Percentiles rank a stretch among this genome's conserved stretches.
phyloP scores from a whole-genome alignment of 176 grass and related monocot species.

The Panicum miliaceum region DNA sequence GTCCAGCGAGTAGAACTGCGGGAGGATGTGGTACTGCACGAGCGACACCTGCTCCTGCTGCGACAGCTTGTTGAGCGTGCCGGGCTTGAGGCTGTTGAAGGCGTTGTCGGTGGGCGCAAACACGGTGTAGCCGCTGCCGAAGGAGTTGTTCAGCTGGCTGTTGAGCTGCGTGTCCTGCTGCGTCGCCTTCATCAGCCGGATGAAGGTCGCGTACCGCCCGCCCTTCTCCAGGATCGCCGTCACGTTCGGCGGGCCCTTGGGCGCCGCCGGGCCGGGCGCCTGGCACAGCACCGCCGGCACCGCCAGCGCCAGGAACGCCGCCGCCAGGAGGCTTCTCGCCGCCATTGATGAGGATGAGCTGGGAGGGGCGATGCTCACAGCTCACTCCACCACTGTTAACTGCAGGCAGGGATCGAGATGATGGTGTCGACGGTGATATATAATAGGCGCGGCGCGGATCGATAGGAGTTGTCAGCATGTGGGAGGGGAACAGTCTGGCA shows the following conservation, averaged over 20 bases:
- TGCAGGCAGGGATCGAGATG: not conserved
- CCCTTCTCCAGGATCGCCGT: slow-evolving; percentile 78
- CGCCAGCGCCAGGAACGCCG: slow-evolving; percentile 28
- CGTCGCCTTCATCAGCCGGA: slow-evolving; percentile 68
- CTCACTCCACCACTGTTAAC: not conserved
- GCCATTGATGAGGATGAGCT: not conserved
- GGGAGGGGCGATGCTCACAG: not conserved
- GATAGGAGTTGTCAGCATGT: slow-evolving; percentile 32
- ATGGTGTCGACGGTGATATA: slow-evolving; percentile 35
- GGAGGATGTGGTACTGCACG: slow-evolving; percentile 75
- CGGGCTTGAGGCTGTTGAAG: slow-evolving; percentile 70
- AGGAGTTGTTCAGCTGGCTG: slow-evolving; percentile 74
- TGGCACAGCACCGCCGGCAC: slow-evolving; percentile 30
- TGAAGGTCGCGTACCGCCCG: slow-evolving; percentile 62
- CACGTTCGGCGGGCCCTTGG: slow-evolving; percentile 55
- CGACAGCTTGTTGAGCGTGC: slow-evolving; percentile 68
- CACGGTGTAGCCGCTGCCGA: slow-evolving; percentile 64
- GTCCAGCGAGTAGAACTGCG: slow-evolving; percentile 54
- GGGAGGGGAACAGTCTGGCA: slow-evolving; percentile 19
- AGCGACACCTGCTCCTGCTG: slow-evolving; percentile 76
- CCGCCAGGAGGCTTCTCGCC: not conserved
- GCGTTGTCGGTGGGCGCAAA: slow-evolving; percentile 86
- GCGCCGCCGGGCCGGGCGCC: slow-evolving; percentile 26
- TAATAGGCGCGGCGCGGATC: not conserved
- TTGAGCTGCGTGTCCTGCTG: slow-evolving; percentile 79